phyloP scores from a whole-genome alignment of 2,329 filamentous ascomycete species.

The Fusarium sp. region DNA sequence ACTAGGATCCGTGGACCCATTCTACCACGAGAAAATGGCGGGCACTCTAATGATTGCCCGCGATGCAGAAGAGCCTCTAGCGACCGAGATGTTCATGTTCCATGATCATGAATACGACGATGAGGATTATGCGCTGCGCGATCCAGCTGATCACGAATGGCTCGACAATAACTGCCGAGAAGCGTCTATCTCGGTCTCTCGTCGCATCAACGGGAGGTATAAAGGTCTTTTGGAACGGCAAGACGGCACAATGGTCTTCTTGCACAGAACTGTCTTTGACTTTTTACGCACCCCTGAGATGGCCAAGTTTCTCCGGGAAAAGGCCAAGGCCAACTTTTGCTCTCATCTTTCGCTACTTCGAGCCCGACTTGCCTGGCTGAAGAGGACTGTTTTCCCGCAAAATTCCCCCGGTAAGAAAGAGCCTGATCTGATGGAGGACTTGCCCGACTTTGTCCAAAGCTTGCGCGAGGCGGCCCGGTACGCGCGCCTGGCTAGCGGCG shows the following conservation, averaged over 20 bases:
- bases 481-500: background rate
- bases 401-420: background rate
- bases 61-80: background rate
- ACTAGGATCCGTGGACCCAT: background rate
- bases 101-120: slow-evolving; percentile 12
- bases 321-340: background rate
- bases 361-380: slow-evolving; percentile 3
- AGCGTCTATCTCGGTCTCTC: background rate
- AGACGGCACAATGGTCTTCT: background rate
- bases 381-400: background rate
- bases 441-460: background rate
- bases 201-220: background rate
- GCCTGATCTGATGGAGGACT: background rate
- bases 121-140: slow-evolving; percentile 3
- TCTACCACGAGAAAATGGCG: slow-evolving; percentile 10
- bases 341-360: background rate
- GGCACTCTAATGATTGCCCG: slow-evolving; percentile 6
- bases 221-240: background rate
- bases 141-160: background rate
- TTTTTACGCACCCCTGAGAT: background rate
- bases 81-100: background rate
- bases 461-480: background rate
- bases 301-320: background rate
- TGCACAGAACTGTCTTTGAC: slow-evolving; percentile 4
- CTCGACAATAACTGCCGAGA: background rate